phyloP scores from a whole-genome alignment of 2,329 filamentous ascomycete species.

The Akanthomyces dipterigenus region DNA sequence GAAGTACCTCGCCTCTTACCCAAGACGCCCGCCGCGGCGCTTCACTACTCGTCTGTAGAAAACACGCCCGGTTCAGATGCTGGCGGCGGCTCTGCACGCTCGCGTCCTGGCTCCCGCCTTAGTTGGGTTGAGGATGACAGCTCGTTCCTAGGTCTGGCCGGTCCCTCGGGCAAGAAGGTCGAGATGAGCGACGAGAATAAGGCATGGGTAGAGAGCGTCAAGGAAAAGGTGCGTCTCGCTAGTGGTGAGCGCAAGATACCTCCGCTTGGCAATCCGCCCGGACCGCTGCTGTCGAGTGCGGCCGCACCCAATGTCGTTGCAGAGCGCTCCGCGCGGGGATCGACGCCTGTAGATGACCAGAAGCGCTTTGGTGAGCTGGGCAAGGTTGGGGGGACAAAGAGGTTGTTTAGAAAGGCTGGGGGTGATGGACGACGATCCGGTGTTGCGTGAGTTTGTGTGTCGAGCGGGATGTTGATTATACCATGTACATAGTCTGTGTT shows the following conservation, averaged over 20 bases:
- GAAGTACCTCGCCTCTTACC: constrained; percentile 29
- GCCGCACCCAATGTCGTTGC: not conserved
- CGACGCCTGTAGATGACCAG: constrained; percentile 16
- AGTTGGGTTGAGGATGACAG: constrained; percentile 55
- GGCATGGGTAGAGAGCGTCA: constrained; percentile 77
- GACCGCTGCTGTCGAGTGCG: not conserved
- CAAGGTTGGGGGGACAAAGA: constrained; percentile 65
- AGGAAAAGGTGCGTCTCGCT: constrained; percentile 68
- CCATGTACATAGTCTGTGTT: not conserved
- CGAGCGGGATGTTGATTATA: constrained; percentile 1
- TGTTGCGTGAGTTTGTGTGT: not conserved
- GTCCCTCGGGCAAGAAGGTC: constrained; percentile 57
- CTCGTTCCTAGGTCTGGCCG: constrained; percentile 60
- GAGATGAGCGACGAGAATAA: constrained; percentile 66
- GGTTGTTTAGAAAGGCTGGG: constrained; percentile 53
- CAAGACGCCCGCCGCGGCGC: constrained; percentile 36
- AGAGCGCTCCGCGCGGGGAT: not conserved
- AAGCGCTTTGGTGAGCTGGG: constrained; percentile 62
- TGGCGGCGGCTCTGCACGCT: constrained; percentile 30
- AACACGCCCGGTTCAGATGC: constrained; percentile 38
- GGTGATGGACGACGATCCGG: constrained; percentile 1
- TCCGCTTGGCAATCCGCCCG: constrained; percentile 20
- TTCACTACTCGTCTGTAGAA: constrained; percentile 34
- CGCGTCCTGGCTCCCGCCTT: constrained; percentile 45
- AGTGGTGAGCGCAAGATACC: constrained; percentile 47